phyloP scores from a whole-genome alignment of 169 alveolate species.

The Eimeria maxima region DNA sequence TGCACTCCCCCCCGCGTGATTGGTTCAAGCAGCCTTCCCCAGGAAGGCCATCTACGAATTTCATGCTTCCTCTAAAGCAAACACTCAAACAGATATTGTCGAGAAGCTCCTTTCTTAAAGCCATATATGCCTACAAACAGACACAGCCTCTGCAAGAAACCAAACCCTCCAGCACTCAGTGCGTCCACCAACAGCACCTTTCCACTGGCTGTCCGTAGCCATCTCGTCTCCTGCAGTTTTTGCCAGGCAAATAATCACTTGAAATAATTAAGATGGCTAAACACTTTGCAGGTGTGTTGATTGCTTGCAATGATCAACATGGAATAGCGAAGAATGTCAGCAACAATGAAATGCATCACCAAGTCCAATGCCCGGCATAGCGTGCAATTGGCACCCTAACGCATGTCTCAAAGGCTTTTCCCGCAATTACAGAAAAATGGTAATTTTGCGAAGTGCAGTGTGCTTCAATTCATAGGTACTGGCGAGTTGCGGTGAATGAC shows the following conservation, averaged over 20 bases:
- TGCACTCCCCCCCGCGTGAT: constrained; percentile 71
- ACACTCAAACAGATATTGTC: constrained; percentile 18
- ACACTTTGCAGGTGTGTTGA: not conserved
- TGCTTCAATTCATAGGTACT: constrained; percentile 47
- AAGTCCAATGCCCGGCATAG: not conserved
- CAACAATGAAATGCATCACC: not conserved
- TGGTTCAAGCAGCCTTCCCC: constrained; percentile 75
- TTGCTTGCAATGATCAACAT: not conserved
- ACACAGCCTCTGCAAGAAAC: constrained; percentile 25
- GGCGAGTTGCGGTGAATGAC: constrained; percentile 67
- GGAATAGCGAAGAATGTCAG: not conserved
- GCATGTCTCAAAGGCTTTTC: not conserved
- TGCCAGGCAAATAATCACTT: constrained; percentile 1
- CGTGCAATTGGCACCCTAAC: not conserved
- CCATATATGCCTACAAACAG: constrained; percentile 29
- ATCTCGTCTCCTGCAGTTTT: not conserved
- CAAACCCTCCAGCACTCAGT: constrained; percentile 43
- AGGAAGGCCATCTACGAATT: constrained; percentile 76
- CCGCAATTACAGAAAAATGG: not conserved
- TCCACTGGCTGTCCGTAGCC: not conserved
- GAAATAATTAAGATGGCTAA: too few relatives aligned
- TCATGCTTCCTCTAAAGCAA: constrained; percentile 60
- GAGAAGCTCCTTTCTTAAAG: constrained; percentile 19
- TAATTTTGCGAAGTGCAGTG: not conserved
- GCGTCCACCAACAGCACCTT: not conserved